Base-by-base conservation (phyloP, 2,329 filamentous ascomycete species). In the Talaromyces pinophilus region DNA sequence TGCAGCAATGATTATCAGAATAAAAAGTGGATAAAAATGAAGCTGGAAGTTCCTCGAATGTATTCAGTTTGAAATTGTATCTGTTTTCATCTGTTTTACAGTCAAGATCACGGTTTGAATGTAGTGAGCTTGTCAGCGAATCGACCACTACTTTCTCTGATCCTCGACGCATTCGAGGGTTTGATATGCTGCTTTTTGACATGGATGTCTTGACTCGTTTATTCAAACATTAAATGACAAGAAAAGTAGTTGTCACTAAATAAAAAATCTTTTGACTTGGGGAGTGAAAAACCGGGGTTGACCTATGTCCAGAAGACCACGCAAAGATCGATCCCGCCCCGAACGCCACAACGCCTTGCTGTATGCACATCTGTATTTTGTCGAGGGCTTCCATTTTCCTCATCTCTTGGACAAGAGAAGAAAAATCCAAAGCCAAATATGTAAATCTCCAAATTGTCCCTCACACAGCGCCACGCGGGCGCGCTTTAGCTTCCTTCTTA, bases 401-500 rank as follows among this genome's bases (percentile, higher is more conserved):
- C 28, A n/a, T 25, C 28, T 19, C n/a, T 1, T 25, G 10, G 38
- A 25, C 22, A 52, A 40, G n/a, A 59, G 10, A 59, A 22, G 3
- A n/a, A 25, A 59, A 59, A 22, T 1, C 2, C 2, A 40, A 40
- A 59, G 25, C 17, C 50, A 54, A 30, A 19, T 11, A 33, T 54
- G 13, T 30, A 54, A 33, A n/a, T 11, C 15, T 2, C 48, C 7
- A 15, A 52, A 30, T 17, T 17, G 1, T n/a, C 25, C 38, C 54
- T 66, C 72, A 87, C 19, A 78, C 81, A 30, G 86, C 83, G 25
- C 88, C 90, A 69, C 92, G 88, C 15, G 94, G 93, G 82, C 94
- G 97, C 5, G 90, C 85, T 82, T 97, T 99, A 25, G 88, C 87
- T 70, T 92, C 92, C 71, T 93, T 93, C 86, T 98, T 99, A 70